Evolutionary conservation across 2,329 filamentous ascomycete species (phyloP).

Genomic region (Sporothrix sp.): DNA sequence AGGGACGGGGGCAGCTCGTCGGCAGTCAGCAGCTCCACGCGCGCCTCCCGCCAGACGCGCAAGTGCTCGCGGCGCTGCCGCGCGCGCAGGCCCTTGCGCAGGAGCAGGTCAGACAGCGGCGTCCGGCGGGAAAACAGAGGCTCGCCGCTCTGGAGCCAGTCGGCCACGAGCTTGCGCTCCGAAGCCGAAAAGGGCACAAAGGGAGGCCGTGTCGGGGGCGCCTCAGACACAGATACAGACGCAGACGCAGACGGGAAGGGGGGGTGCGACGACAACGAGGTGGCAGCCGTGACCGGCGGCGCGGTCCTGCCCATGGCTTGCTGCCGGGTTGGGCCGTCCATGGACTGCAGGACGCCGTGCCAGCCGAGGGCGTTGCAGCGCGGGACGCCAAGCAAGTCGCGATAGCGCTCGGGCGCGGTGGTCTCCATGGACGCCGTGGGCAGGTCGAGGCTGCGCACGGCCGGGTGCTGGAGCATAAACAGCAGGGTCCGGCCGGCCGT

Average conservation of each 20-base stretch:
- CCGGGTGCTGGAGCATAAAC: conserved; percentile 9
- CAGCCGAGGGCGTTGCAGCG: conserved; percentile 7
- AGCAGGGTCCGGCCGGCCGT: conserved; percentile 2
- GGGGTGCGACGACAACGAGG: neutral
- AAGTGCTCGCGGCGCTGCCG: too few species aligned
- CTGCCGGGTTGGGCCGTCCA: neutral
- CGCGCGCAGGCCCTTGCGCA: neutral
- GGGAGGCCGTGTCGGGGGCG: too few species aligned
- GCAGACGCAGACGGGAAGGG: neutral
- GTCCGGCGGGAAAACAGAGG: conserved; percentile 5
- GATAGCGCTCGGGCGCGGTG: neutral
- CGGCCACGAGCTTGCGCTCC: neutral
- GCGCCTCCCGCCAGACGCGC: too few species aligned
- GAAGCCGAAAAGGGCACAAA: neutral
- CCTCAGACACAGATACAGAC: neutral
- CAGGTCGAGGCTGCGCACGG: conserved; percentile 3
- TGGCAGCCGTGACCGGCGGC: too few species aligned
- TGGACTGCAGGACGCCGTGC: conserved; percentile 6
- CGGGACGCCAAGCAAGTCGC: neutral
- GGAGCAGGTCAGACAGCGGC: neutral
- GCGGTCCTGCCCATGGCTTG: neutral
- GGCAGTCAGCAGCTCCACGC: too few species aligned
- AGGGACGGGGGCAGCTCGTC: too few species aligned
- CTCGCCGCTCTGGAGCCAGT: conserved; percentile 3
- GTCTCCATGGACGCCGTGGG: neutral